A percentile compares a stretch with the other conserved stretches of the same genome.
These are phyloP conservation scores for Ensete ventricosum DNA, from an alignment of 176 grass and related monocot species.

Conservation along the genomic window DNA sequence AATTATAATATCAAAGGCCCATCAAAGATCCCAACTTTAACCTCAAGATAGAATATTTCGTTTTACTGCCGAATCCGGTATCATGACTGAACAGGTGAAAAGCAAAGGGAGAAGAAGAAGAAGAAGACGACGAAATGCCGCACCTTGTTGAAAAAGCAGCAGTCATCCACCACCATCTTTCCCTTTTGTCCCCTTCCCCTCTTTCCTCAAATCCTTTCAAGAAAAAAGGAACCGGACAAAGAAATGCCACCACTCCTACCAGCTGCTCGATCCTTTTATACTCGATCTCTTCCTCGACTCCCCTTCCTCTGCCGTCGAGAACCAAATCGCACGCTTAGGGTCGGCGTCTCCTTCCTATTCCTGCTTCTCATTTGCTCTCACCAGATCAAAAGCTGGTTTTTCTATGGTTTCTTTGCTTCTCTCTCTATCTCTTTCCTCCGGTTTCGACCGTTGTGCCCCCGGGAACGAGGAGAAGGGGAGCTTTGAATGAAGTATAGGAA, in stretches of 20 bases:
- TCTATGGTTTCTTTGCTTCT: neutral
- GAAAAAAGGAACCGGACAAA: neutral
- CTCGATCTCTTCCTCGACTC: neutral
- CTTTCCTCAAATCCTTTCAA: neutral
- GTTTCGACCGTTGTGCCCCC: neutral
- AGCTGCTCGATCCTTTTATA: neutral
- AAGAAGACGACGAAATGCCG: too few species aligned
- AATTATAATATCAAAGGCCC: neutral
- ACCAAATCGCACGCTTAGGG: neutral
- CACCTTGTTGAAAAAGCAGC: constrained; percentile 6
- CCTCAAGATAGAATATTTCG: neutral
- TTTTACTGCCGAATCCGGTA: neutral
- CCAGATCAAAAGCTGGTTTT: neutral
- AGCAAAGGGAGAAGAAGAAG: neutral
- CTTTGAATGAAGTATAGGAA: neutral
- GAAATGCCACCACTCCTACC: neutral
- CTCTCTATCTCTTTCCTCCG: neutral
- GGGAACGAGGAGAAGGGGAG: neutral
- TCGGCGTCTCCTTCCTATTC: neutral
- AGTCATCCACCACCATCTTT: constrained; percentile 8
- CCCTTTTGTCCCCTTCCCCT: neutral
- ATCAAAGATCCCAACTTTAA: neutral
- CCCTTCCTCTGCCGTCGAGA: neutral
- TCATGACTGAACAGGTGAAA: neutral
- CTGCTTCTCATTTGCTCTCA: neutral